Conservation (phyloP, 805 yeast genomes). For the Isabelozyma heimii region DNA sequence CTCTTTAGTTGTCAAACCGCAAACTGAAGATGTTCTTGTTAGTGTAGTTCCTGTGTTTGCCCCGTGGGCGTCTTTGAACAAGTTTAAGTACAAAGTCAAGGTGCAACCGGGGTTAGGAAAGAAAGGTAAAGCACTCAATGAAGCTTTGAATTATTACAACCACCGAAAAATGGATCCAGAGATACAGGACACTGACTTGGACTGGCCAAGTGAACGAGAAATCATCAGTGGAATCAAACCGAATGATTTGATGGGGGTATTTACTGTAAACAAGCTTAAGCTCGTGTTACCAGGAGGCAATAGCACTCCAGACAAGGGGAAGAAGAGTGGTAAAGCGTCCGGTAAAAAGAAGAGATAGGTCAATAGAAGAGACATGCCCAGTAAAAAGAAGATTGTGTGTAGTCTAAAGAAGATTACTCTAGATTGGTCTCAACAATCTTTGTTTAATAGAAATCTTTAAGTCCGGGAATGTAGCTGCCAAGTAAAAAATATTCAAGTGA, state of each 20-base stretch:
- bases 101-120: slow-evolving; percentile 77
- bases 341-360: slow-evolving; percentile 12
- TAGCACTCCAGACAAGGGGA: slow-evolving; percentile 10
- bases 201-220: slow-evolving; percentile 72
- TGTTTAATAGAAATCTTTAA: too few relatives aligned
- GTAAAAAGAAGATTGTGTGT: too few relatives aligned
- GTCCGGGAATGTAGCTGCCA: too few relatives aligned
- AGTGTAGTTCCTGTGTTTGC: slow-evolving; percentile 86
- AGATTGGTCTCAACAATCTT: too few relatives aligned
- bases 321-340: background rate
- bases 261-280: slow-evolving; percentile 73
- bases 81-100: slow-evolving; percentile 78
- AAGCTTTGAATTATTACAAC: slow-evolving; percentile 58
- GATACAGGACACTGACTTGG: slow-evolving; percentile 49
- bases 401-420: too few relatives aligned
- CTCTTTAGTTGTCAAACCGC: slow-evolving; percentile 43
- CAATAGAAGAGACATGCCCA: background rate
- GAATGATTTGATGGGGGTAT: slow-evolving; percentile 60
- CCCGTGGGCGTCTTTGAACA: slow-evolving; percentile 81
- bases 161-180: slow-evolving; percentile 42
- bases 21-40: slow-evolving; percentile 47
- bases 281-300: slow-evolving; percentile 51
- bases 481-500: too few relatives aligned
- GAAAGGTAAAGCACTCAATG: slow-evolving; percentile 82
- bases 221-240: slow-evolving; percentile 55